Evolutionary conservation across 2,329 filamentous ascomycete genomes (phyloP), one percentile per base, ranked within the genome.

Genomic region (Chlorencoelia australis): DNA sequence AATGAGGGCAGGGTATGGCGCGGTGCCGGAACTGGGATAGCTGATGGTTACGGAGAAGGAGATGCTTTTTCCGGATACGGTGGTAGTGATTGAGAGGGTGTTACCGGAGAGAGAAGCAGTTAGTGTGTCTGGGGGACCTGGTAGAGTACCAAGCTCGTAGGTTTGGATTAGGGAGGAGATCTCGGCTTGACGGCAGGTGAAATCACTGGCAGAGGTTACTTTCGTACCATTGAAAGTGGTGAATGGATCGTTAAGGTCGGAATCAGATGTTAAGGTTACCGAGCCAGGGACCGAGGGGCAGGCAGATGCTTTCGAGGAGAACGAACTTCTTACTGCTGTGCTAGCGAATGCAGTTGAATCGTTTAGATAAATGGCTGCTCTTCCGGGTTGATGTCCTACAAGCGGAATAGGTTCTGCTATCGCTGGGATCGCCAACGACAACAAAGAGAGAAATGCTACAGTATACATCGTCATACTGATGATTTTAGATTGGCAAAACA

Each of bases 1-100:
- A 47, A 77, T 73, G 54, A 78, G 69, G 41, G 71, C 72, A 5
- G 71, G 69, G 50, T 66, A 68, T 2, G 71, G 69, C 4, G 60
- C 63, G 20, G 52, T 63, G 36, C 67, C 64, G 17, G 19, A 26
- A 4, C 51, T 58, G 5, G 60, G 58, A 50, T 63, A 62, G 24
- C 42, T 56, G 56, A 72, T 64, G 21, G 55, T 52, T 3, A 62
- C 60, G 26, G 54, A 59, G 53, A 68, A 67, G 6, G 62, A 63
- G 30, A 67, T 63, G 16, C 60, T 61, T 48, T 65, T 66, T 44
- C 61, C 59, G 30, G 57, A 61, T 10, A 64, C 62, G 10, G 61
- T 63, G 26, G 66, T 59, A 45, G 55, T 62, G 45, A 73, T 62
- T 3, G 58, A 63, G 40, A 71, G 52, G 19, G 54, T 59, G 42